phyloP scores from a whole-genome alignment of 768 basidiomycete species.

The Rhizopogon rudus region DNA sequence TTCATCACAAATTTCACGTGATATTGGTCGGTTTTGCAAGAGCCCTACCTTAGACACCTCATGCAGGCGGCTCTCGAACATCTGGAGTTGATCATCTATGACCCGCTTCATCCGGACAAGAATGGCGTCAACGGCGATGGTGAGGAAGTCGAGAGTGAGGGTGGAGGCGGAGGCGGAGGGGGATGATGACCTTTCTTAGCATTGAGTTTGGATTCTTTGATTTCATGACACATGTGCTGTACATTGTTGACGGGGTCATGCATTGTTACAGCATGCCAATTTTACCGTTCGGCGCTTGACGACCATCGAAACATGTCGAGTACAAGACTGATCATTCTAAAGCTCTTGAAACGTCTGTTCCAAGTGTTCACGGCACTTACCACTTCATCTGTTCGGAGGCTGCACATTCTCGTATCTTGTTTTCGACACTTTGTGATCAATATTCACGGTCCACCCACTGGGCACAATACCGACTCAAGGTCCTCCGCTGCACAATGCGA shows the following conservation, averaged over 20 bases:
- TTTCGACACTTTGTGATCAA: neutral
- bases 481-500: neutral
- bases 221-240: no score
- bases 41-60: constrained; percentile 19
- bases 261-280: no score
- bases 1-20: neutral
- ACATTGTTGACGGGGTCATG: no score
- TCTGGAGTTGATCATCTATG: constrained; percentile 76
- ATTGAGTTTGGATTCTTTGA: neutral
- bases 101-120: constrained; percentile 31
- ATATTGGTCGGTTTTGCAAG: neutral
- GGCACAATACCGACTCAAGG: neutral
- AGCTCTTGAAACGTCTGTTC: neutral
- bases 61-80: constrained; percentile 75
- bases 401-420: neutral
- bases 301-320: neutral
- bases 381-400: neutral
- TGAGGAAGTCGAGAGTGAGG: constrained; percentile 10
- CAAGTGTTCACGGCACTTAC: neutral
- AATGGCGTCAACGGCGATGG: constrained; percentile 11
- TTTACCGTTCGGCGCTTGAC: no score
- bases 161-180: neutral
- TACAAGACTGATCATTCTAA: neutral
- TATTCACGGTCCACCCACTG: neutral
- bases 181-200: neutral